Percentiles rank a stretch among this genome's conserved stretches.
Conservation (phyloP, 2,329 filamentous ascomycete genomes). For the Arthrobotrys conoides region DNA sequence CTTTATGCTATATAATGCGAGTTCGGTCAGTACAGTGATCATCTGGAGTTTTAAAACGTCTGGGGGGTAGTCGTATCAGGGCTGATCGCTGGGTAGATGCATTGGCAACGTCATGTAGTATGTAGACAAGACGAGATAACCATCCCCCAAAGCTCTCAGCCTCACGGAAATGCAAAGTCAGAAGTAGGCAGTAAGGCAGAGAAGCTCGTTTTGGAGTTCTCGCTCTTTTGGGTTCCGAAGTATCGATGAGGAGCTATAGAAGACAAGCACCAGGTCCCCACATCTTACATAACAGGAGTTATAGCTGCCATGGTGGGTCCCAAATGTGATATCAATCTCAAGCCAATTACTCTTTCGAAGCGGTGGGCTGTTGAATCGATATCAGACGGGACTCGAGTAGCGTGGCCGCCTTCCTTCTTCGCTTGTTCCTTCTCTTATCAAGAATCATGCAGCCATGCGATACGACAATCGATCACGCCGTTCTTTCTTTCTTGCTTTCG, state of each 20-base stretch:
- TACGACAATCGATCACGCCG: constrained; percentile 58
- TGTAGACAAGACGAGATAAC: constrained; percentile 31
- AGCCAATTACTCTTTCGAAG: constrained; percentile 35
- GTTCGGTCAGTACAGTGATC: not conserved
- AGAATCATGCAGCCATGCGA: constrained; percentile 60
- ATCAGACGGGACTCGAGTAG: constrained; percentile 27
- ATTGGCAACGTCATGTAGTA: constrained; percentile 49
- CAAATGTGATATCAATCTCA: constrained; percentile 40
- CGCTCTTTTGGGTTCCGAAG: constrained; percentile 51
- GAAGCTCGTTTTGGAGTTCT: constrained; percentile 12
- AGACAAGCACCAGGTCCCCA: constrained; percentile 36
- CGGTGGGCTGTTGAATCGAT: constrained; percentile 40
- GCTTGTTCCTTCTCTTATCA: constrained; percentile 60
- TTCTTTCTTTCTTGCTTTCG: no score
- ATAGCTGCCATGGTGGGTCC: constrained; percentile 40
- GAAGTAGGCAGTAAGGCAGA: not conserved
- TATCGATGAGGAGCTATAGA: constrained; percentile 41
- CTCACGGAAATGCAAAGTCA: constrained; percentile 26
- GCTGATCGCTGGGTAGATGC: constrained; percentile 33
- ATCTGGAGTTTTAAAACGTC: constrained; percentile 30
- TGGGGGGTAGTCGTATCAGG: constrained; percentile 37
- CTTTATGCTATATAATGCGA: constrained; percentile 27
- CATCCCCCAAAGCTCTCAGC: constrained; percentile 28
- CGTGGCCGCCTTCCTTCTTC: constrained; percentile 54
- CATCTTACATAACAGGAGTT: constrained; percentile 33